phyloP scores from a whole-genome alignment of 148 eudicot species.

The Arbutus unedo region DNA sequence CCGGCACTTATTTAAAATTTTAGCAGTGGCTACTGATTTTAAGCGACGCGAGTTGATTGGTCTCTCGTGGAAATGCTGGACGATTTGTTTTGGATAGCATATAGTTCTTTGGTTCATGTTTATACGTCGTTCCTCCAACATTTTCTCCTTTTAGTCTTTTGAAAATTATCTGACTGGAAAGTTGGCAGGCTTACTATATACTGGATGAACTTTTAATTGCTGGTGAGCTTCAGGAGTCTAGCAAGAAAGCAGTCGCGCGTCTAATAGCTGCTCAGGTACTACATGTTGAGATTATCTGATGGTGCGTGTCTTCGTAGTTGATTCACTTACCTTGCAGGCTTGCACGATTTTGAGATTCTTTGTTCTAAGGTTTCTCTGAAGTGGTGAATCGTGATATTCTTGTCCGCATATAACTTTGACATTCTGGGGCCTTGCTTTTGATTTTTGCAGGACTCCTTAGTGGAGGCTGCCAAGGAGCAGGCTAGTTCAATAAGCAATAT shows the following conservation, averaged over 20 bases:
- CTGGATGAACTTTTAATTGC: slow-evolving; percentile 89
- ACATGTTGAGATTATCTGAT: background rate
- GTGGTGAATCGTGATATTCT: background rate
- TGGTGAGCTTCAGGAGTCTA: slow-evolving; percentile 94
- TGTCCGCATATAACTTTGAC: background rate
- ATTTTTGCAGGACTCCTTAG: slow-evolving; percentile 71
- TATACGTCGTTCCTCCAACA: background rate
- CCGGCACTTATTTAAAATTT: too few relatives aligned
- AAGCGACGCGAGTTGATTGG: background rate
- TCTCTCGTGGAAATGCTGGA: background rate
- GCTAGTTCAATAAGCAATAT: slow-evolving; percentile 78
- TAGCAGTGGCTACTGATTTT: too few relatives aligned
- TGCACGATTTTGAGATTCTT: background rate
- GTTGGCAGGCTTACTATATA: slow-evolving; percentile 76
- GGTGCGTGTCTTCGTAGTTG: background rate
- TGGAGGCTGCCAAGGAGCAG: slow-evolving; percentile 85
- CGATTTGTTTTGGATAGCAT: background rate
- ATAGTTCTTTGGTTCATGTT: background rate
- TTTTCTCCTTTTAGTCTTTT: background rate
- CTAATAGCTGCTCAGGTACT: slow-evolving; percentile 85
- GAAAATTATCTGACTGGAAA: slow-evolving; percentile 1
- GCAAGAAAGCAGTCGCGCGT: slow-evolving; percentile 90
- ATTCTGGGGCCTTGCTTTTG: background rate
- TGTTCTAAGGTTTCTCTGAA: background rate
- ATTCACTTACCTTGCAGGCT: background rate